phyloP scores from a whole-genome alignment of 2,329 filamentous ascomycete genomes.

The Aspergillus novofumigatus region DNA sequence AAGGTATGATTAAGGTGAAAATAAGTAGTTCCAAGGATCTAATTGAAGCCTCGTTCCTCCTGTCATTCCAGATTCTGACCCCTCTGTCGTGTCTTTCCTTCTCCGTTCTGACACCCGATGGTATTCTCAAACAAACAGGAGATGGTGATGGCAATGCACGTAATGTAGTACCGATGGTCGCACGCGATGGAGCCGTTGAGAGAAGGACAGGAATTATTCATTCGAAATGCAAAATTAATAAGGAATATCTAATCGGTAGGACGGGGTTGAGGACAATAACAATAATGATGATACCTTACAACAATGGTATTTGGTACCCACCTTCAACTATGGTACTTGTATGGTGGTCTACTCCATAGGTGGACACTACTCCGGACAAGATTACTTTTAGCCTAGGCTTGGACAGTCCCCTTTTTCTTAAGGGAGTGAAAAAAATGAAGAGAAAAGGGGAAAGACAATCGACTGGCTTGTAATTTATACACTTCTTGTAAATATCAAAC shows the following conservation, averaged over 20 bases:
- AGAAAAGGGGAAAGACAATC: no score
- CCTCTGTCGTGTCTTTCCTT: background rate
- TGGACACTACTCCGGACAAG: slow-evolving; percentile 2
- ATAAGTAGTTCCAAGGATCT: background rate
- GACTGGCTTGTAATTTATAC: background rate
- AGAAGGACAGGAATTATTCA: slow-evolving; percentile 8
- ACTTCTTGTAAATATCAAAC: background rate
- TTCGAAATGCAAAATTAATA: background rate
- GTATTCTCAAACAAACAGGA: slow-evolving; percentile 3
- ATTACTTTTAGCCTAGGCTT: background rate
- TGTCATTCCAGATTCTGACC: background rate
- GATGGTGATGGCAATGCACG: background rate
- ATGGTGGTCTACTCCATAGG: slow-evolving; percentile 6
- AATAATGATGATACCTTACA: slow-evolving; percentile 13
- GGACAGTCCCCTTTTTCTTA: background rate
- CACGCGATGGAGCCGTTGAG: background rate
- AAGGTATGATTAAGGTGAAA: background rate
- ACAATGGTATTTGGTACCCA: slow-evolving; percentile 18
- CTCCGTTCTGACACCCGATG: background rate
- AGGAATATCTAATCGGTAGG: background rate
- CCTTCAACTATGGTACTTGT: slow-evolving; percentile 9
- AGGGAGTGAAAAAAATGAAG: no score
- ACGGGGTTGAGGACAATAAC: slow-evolving; percentile 5
- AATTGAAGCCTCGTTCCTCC: background rate
- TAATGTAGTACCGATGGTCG: background rate